phyloP scores from a whole-genome alignment of 78 protist genomes.

The Neovahlkampfia damariscottae region DNA sequence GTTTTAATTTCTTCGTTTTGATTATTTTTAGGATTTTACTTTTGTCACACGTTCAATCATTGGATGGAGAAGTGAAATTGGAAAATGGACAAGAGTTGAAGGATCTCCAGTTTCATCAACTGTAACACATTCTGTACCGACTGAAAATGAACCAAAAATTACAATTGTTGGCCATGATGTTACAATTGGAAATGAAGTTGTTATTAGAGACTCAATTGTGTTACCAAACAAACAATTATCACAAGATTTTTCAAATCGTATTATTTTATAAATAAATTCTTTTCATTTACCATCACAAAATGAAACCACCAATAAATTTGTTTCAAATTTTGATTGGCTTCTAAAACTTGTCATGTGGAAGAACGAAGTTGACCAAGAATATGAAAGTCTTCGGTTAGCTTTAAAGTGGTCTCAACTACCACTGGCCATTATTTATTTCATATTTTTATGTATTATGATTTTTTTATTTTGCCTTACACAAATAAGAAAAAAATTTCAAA shows the following conservation, averaged over 20 bases:
- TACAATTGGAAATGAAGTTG: conserved; percentile 30
- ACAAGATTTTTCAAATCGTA: conserved; percentile 30
- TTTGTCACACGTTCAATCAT: conserved; percentile 40
- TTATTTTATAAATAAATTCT: conserved; percentile 37
- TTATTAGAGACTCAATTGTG: conserved; percentile 40
- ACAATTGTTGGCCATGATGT: conserved; percentile 36
- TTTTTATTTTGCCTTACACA: no score
- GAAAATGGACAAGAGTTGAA: conserved; percentile 49
- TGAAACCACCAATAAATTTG: no score
- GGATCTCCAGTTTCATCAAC: conserved; percentile 42
- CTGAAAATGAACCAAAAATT: conserved; percentile 36
- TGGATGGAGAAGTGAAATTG: conserved; percentile 38
- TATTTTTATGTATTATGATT: no score
- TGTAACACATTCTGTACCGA: conserved; percentile 23
- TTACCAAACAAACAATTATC: conserved; percentile 46
- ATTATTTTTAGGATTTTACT: conserved; percentile 22
- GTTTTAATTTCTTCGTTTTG: no score
- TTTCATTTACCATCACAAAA: no score
- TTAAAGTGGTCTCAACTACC: no score
- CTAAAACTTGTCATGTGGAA: no score
- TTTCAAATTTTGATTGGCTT: no score
- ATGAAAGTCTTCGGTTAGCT: no score
- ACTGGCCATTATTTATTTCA: no score
- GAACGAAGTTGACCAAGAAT: no score
- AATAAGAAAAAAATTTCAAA: no score